Base-by-base conservation (phyloP, 441 rosid genomes). In the Euphorbia corollata region DNA sequence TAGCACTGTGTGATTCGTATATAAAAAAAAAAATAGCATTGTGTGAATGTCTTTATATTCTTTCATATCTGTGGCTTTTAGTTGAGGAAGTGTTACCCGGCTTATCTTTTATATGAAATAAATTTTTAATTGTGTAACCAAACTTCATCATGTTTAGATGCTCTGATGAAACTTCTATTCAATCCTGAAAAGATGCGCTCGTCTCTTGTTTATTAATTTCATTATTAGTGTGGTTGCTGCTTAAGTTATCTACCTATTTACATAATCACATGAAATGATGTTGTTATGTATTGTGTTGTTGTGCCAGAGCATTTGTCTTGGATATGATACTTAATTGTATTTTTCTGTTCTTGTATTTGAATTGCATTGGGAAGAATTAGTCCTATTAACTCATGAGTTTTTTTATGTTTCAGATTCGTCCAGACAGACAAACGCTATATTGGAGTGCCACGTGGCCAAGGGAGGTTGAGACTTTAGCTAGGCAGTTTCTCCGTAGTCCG, bases 371-470 rank as follows among this genome's bases (percentile, higher is more conserved):
- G 43, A 36, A 24, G 48, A 34, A 32, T 5, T 50, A 50, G 36
- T 19, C 10, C 19, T 27, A 18, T 62, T 41, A 55, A 19, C 39
- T 8, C 30, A 10, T 23, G 3, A 60, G 62, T 36, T 39, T 23
- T 2, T 56, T 41, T 65, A 58, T 69, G 16, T 66, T 43, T 61
- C 85, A 94, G 99, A 87, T 91, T 68, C 92, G 98, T 66, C 99
- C 98, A 63, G 98, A 94, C 76, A 85, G 99, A 62, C 98, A 94
- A 73, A 94, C 97, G 22, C 76, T 94, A 60, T 89, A 86, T 70
- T 94, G 99, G 99, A 94, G 99, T 81, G 99, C 99, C 67, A 94
- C 97, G 67, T 94, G 99, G 99, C 99, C 97, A 43, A 89, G 79
- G 74, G 99, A 91, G 74, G 97, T 94, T 81, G 97, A 88, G 75